Evolutionary conservation across 345 rosid genomes (phyloP).

Genomic region (Hibiscus syriacus): DNA sequence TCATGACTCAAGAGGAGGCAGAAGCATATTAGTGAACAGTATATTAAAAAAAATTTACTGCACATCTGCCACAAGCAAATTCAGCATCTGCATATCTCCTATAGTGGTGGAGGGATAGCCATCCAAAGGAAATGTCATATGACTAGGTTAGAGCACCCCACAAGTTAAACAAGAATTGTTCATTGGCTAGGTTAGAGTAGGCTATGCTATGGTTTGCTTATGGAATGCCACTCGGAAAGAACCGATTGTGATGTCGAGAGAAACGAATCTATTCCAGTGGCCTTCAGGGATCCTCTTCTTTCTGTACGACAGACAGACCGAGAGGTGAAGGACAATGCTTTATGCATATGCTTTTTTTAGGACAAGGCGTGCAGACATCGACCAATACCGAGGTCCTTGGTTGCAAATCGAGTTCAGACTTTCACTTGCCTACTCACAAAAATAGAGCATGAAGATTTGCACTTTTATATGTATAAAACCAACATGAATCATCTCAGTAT

Average conservation of each 20-base stretch:
- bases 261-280: neutral
- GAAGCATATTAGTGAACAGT: neutral
- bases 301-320: neutral
- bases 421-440: neutral
- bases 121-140: neutral
- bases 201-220: neutral
- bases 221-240: too few relatives aligned
- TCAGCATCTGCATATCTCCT: neutral
- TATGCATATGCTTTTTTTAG: neutral
- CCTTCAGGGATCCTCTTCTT: neutral
- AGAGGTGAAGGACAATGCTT: neutral
- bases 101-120: neutral
- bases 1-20: neutral
- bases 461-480: too few relatives aligned
- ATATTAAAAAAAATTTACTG: neutral
- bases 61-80: neutral
- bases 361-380: neutral
- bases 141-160: neutral
- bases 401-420: neutral
- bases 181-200: neutral
- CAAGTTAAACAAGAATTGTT: neutral
- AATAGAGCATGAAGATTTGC: too few relatives aligned
- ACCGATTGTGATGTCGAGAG: neutral
- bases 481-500: too few relatives aligned
- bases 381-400: neutral